Evolutionary conservation across 164 flowering plant species (phyloP).

Genomic region (Tetrastigma voinierianum): DNA sequence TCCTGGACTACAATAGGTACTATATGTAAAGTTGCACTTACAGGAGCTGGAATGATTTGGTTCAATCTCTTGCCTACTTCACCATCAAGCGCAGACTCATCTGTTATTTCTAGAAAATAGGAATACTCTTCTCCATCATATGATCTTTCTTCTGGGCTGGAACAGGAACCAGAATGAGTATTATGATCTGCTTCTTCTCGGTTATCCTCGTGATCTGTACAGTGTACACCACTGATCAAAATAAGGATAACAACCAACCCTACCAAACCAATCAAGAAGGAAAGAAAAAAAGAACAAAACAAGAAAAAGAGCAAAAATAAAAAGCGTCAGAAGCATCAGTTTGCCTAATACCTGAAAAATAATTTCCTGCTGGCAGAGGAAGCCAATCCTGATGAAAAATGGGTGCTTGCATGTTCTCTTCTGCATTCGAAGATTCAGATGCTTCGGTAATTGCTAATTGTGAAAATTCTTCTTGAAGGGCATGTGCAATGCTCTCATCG

Average conservation of each 20-base stretch:
- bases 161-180: constrained; percentile 51
- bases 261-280: not conserved
- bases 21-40: constrained; percentile 30
- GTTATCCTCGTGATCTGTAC: constrained; percentile 44
- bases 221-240: not conserved
- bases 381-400: constrained; percentile 25
- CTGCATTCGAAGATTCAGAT: constrained; percentile 15
- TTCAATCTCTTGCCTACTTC: constrained; percentile 78
- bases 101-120: constrained; percentile 47
- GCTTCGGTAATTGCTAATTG: constrained; percentile 32
- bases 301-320: too few relatives aligned
- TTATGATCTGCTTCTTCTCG: constrained; percentile 46
- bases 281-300: not conserved
- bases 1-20: too few relatives aligned
- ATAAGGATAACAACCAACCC: too few relatives aligned
- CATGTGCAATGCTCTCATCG: constrained; percentile 40
- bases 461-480: constrained; percentile 43
- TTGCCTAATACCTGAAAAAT: constrained; percentile 24
- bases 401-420: constrained; percentile 23
- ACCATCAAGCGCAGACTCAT: constrained; percentile 65
- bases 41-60: constrained; percentile 80
- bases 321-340: not conserved
- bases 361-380: constrained; percentile 14
- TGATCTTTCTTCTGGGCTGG: constrained; percentile 54
- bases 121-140: constrained; percentile 58